Percentiles rank a stretch among this genome's conserved stretches.
Evolutionary conservation across 495 filamentous ascomycete genomes (phyloP).

Genomic region (Podospora anserina): DNA sequence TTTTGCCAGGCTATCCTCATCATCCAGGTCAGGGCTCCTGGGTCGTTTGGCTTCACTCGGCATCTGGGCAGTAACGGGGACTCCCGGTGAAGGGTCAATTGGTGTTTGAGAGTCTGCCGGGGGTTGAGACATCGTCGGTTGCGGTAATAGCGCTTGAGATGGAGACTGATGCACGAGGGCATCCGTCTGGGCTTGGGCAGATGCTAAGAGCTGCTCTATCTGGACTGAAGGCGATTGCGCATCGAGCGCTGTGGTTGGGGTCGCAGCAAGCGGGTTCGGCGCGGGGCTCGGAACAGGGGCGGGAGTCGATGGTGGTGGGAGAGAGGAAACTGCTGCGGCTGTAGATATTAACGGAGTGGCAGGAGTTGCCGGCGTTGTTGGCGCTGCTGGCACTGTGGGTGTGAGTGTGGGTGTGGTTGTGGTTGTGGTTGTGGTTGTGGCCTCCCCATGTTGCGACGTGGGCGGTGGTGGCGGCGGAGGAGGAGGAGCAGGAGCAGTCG

Average conservation of each 20-base stretch:
- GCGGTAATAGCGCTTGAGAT: neutral
- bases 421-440: neutral
- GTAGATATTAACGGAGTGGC: neutral
- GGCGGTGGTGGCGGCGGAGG: neutral
- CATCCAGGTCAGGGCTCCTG: conserved; percentile 30
- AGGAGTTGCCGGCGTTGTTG: neutral
- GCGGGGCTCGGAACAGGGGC: neutral
- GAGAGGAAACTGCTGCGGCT: neutral
- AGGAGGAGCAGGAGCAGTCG: neutral
- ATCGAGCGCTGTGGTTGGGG: neutral
- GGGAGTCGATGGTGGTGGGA: neutral
- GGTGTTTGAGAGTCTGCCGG: neutral
- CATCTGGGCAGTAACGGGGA: neutral
- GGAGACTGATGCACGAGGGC: neutral
- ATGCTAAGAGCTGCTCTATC: neutral
- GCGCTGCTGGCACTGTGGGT: neutral
- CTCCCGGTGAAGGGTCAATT: neutral
- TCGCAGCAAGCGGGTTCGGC: neutral
- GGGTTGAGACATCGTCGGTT: neutral
- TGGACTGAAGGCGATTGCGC: neutral
- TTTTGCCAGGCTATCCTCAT: conserved; percentile 32
- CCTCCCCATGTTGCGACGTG: neutral
- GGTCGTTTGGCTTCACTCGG: conserved; percentile 30
- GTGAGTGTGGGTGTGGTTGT: neutral
- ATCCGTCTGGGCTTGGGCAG: neutral